These are phyloP conservation scores for Xylariaceae sp. DNA, from an alignment of 2,329 filamentous ascomycete species.

Conservation along the genomic window DNA sequence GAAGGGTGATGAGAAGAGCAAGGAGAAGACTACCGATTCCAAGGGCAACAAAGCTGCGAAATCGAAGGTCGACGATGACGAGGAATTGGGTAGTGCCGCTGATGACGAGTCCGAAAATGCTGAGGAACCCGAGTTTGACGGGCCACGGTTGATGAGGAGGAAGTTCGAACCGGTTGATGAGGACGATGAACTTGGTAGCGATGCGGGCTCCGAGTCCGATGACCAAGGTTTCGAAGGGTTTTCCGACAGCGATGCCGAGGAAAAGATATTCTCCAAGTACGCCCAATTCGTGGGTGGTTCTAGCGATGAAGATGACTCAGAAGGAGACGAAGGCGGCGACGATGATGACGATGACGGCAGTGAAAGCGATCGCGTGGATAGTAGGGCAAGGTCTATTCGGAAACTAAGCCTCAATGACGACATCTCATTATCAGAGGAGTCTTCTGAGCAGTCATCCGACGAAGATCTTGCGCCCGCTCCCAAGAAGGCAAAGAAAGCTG, in stretches of 20 bases:
- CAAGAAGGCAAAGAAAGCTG: constrained; percentile 32
- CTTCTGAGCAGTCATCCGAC: constrained; percentile 27
- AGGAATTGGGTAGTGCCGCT: constrained; percentile 13
- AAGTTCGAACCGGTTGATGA: constrained; percentile 36
- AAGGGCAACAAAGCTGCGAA: constrained; percentile 15
- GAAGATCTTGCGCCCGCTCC: constrained; percentile 24
- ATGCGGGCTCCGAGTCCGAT: constrained; percentile 23
- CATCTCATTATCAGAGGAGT: constrained; percentile 27
- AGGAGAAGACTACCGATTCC: constrained; percentile 23
- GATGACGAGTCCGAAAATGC: constrained; percentile 24
- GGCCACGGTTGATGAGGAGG: constrained; percentile 29
- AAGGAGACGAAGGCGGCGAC: constrained; percentile 31
- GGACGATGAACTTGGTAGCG: constrained; percentile 26
- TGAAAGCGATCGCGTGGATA: constrained; percentile 28
- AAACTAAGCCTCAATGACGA: constrained; percentile 19
- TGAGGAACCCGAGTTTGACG: constrained; percentile 26
- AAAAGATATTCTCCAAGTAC: constrained; percentile 40
- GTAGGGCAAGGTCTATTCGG: constrained; percentile 23
- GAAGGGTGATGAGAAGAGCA: constrained; percentile 34
- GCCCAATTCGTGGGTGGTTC: constrained; percentile 43
- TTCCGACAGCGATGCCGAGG: constrained; percentile 31
- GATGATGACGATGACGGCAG: constrained; percentile 27
- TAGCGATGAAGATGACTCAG: constrained; percentile 39
- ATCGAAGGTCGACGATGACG: constrained; percentile 17
- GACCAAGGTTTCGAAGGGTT: constrained; percentile 25